phyloP scores from a whole-genome alignment of 2,329 filamentous ascomycete genomes.

The Fusarium armeniacum region DNA sequence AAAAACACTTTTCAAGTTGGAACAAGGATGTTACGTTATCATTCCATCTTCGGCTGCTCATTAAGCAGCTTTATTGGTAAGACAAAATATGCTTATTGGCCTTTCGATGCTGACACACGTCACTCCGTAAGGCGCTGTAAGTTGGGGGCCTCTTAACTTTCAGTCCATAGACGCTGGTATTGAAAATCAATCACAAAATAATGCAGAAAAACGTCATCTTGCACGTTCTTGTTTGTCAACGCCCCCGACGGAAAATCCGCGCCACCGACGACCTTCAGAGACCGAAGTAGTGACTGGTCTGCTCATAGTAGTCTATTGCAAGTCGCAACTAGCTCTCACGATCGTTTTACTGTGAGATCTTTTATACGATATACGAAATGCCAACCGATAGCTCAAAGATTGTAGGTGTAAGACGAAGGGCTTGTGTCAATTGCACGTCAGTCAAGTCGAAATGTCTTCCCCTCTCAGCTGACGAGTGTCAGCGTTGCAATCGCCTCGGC shows the following conservation, averaged over 20 bases:
- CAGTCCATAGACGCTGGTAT: background rate
- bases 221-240: slow-evolving; percentile 9
- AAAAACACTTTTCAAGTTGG: background rate
- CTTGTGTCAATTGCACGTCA: slow-evolving; percentile 33
- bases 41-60: background rate
- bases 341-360: background rate
- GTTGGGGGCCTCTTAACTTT: background rate
- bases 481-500: slow-evolving; percentile 31
- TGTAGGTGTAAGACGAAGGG: slow-evolving; percentile 25
- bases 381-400: background rate
- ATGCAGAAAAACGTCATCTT: slow-evolving; percentile 9
- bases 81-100: slow-evolving; percentile 5
- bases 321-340: background rate
- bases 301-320: background rate
- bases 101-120: slow-evolving; percentile 4
- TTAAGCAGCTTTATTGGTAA: no score
- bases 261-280: background rate
- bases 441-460: slow-evolving; percentile 36
- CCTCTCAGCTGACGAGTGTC: slow-evolving; percentile 29
- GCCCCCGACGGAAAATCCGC: slow-evolving; percentile 22
- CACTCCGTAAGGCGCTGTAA: background rate
- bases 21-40: background rate
- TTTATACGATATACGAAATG: slow-evolving; percentile 1
- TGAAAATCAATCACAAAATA: background rate
- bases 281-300: background rate